Evolutionary conservation across 2,329 filamentous ascomycete species (phyloP), one percentile per base, ranked within the genome.

Genomic region (Ophiognomonia clavigignenti-juglandacearum): DNA sequence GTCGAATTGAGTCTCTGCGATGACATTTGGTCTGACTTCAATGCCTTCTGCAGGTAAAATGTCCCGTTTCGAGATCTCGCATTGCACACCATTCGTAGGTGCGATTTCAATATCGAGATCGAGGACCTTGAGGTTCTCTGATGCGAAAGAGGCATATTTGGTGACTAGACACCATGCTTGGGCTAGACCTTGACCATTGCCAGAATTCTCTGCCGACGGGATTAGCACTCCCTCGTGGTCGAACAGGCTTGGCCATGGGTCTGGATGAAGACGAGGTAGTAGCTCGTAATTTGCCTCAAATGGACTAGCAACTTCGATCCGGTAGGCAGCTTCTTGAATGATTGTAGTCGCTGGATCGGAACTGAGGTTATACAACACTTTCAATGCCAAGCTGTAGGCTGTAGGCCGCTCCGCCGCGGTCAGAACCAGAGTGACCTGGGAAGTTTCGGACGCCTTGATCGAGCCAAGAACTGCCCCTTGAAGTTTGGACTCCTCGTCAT

Each of bases 211-310:
- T 5, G 46, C 34, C 7, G 42, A 29, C 19, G 73, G 64, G 9
- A 56, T 57, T 22, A 47, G 43, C 3, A 79, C 58, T 13, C 68
- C 69, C 19, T 82, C 75, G 16, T 78, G 70, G 43, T 82, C 75
- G 64, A 97, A 98, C 57, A 95, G 83, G 61, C 85, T 90, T 1
- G 93, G 91, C 92, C 93, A 98, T 3, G 81, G 74, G 40, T 86
- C 83, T 0, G 77, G 65, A 63, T 96, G 86, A 4, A 96, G 72
- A 9, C 86, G 79, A 10, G 93, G 90, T 11, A 84, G 75, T 52
- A 97, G 81, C 53, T 95, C 88, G 63, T 95, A 96, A 59, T 87
- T 93, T 14, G 90, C 88, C 66, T 96, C 90, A 57, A 98, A 97
- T 0, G 92, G 89, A 41, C 82, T 84, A 45, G 88, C 81, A 46